Percentiles rank a stretch among this genome's conserved stretches.
These are phyloP conservation scores for Erigeron philadelphicus DNA, from an alignment of 140 eudicot species.

Conservation along the genomic window DNA sequence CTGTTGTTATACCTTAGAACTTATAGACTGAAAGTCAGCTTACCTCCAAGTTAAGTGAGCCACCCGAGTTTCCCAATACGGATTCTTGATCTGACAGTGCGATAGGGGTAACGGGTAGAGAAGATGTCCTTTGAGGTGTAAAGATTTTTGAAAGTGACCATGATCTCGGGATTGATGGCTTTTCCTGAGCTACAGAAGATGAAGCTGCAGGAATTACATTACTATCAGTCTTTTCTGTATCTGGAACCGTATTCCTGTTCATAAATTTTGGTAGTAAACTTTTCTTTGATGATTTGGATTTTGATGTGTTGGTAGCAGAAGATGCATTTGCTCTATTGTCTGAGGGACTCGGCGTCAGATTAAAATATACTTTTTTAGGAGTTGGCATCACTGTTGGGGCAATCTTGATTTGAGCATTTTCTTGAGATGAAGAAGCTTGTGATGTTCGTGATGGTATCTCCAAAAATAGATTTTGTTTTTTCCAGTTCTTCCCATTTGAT, in stretches of 20 bases:
- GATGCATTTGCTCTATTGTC: slow-evolving; percentile 39
- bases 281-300: slow-evolving; percentile 47
- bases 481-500: slow-evolving; percentile 44
- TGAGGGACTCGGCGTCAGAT: slow-evolving; percentile 44
- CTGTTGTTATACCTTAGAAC: background rate
- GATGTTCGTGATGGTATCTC: slow-evolving; percentile 69
- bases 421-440: slow-evolving; percentile 48
- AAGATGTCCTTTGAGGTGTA: slow-evolving; percentile 68
- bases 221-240: slow-evolving; percentile 37
- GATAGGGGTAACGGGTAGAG: slow-evolving; percentile 63
- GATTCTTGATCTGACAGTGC: slow-evolving; percentile 49
- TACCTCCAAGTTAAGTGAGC: slow-evolving; percentile 42
- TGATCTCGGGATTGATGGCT: slow-evolving; percentile 54
- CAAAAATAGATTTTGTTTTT: slow-evolving; percentile 57
- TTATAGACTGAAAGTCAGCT: slow-evolving; percentile 20
- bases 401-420: slow-evolving; percentile 55
- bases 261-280: slow-evolving; percentile 48
- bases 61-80: slow-evolving; percentile 32
- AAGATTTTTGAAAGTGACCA: slow-evolving; percentile 76
- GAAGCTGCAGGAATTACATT: slow-evolving; percentile 31
- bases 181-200: slow-evolving; percentile 36
- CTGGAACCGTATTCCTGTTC: slow-evolving; percentile 38
- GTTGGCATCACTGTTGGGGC: slow-evolving; percentile 59
- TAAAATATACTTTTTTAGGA: slow-evolving; percentile 66
- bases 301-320: slow-evolving; percentile 44